A percentile compares a stretch with the other conserved stretches of the same genome.
Evolutionary conservation across 2,329 filamentous ascomycete genomes (phyloP).

Genomic region (Penicillium oxalicum): DNA sequence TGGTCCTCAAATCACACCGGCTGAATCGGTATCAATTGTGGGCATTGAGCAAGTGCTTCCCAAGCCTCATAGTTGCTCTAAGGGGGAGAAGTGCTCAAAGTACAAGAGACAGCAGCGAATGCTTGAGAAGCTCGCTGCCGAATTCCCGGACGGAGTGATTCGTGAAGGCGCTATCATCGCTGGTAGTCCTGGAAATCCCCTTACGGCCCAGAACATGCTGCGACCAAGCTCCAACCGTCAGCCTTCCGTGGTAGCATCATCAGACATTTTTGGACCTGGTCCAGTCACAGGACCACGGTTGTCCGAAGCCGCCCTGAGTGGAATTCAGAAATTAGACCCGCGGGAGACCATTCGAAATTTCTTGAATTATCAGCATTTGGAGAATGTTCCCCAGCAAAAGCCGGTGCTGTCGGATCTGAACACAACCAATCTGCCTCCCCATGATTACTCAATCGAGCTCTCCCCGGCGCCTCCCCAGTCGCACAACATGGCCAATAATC

Average conservation of each 20-base stretch:
- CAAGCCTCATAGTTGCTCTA: conserved; percentile 75
- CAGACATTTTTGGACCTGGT: conserved; percentile 74
- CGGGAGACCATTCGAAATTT: conserved; percentile 93
- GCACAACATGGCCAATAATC: conserved; percentile 34
- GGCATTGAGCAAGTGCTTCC: conserved; percentile 85
- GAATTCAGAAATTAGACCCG: conserved; percentile 66
- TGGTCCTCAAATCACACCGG: conserved; percentile 55
- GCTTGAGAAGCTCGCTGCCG: conserved; percentile 66
- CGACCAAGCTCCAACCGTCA: conserved; percentile 69
- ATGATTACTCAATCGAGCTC: background rate
- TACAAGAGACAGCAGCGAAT: conserved; percentile 74
- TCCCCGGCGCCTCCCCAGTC: conserved; percentile 1
- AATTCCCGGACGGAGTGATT: conserved; percentile 69
- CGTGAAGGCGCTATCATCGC: conserved; percentile 65
- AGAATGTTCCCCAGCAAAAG: no score
- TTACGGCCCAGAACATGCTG: conserved; percentile 52
- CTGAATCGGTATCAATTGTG: conserved; percentile 83
- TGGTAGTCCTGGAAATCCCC: conserved; percentile 71
- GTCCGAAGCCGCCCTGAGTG: conserved; percentile 66
- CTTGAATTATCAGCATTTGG: conserved; percentile 69
- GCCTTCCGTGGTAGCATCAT: conserved; percentile 83
- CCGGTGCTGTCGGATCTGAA: no score
- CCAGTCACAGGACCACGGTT: conserved; percentile 52
- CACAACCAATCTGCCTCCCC: conserved; percentile 15
- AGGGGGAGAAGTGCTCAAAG: conserved; percentile 79